These are phyloP conservation scores for Tricholomella constricta DNA, from an alignment of 768 basidiomycete species.

Conservation along the genomic window DNA sequence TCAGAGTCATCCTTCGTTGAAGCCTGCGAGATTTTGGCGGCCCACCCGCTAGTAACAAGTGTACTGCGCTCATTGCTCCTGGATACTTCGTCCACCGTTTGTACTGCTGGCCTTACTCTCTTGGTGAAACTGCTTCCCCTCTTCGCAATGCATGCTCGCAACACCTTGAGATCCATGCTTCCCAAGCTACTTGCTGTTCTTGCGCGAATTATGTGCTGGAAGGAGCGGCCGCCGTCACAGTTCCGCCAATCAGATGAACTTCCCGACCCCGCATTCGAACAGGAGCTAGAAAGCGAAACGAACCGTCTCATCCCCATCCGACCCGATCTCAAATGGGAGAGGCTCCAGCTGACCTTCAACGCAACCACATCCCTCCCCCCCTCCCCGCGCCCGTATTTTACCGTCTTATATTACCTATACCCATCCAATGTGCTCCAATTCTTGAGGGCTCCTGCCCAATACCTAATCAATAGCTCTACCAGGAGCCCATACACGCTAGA, in stretches of 20 bases:
- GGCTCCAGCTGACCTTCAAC: constrained; percentile 62
- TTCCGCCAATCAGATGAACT: constrained; percentile 31
- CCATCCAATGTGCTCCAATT: constrained; percentile 88
- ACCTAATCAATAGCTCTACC: constrained; percentile 53
- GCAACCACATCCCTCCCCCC: constrained; percentile 55
- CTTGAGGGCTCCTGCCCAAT: constrained; percentile 65
- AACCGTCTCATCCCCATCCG: constrained; percentile 44
- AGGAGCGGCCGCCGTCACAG: constrained; percentile 44
- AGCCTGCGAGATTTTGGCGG: constrained; percentile 51
- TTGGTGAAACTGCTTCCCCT: constrained; percentile 75
- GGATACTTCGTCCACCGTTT: constrained; percentile 74
- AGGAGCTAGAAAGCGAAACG: constrained; percentile 40
- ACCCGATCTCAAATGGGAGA: constrained; percentile 67
- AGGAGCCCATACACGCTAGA: constrained; percentile 63
- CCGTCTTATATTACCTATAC: constrained; percentile 85
- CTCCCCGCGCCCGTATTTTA: constrained; percentile 68
- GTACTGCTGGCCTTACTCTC: constrained; percentile 62
- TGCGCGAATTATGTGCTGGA: constrained; percentile 77
- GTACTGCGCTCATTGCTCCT: constrained; percentile 69
- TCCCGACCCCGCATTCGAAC: constrained; percentile 37
- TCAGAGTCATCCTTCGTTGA: constrained; percentile 54
- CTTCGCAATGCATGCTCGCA: constrained; percentile 63
- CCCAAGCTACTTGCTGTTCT: constrained; percentile 69
- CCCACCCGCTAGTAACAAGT: constrained; percentile 63
- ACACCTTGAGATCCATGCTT: constrained; percentile 57